Conservation (phyloP, 441 rosid species). For the Adansonia gregorii region DNA sequence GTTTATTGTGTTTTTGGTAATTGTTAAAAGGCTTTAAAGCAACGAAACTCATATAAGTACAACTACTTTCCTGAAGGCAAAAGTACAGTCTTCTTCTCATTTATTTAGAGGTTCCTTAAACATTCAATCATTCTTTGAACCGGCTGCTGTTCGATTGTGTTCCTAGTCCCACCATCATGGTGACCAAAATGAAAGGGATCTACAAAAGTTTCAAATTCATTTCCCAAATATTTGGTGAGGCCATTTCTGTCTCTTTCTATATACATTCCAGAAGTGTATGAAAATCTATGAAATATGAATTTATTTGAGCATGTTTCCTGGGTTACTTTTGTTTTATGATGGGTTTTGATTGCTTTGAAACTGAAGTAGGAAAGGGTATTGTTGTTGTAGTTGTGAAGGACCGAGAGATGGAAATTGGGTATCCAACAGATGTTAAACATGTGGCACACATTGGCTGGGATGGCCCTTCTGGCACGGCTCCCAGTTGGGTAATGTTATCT, state of each 20-base stretch:
- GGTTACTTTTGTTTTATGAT: not conserved
- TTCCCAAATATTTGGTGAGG: constrained; percentile 82
- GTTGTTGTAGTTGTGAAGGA: constrained; percentile 53
- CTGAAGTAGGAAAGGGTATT: constrained; percentile 25
- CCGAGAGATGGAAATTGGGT: constrained; percentile 69
- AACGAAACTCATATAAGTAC: constrained; percentile 21
- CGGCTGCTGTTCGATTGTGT: constrained; percentile 13
- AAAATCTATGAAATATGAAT: not conserved
- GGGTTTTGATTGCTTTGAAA: constrained; percentile 21
- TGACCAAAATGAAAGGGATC: constrained; percentile 80
- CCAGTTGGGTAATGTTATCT: constrained; percentile 54
- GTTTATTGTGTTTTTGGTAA: constrained; percentile 21
- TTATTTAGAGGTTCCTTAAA: constrained; percentile 24
- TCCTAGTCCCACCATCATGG: constrained; percentile 48
- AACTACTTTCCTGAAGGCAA: constrained; percentile 36
- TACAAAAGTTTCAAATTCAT: constrained; percentile 87
- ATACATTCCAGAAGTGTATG: not conserved
- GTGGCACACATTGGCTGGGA: constrained; percentile 77
- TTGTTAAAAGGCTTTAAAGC: constrained; percentile 9
- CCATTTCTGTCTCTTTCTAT: constrained; percentile 15
- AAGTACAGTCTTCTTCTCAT: constrained; percentile 22
- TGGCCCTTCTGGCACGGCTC: constrained; percentile 58
- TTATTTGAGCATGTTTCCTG: constrained; percentile 24
- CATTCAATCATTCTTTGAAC: constrained; percentile 22
- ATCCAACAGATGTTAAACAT: constrained; percentile 74